These are phyloP conservation scores for Microcyclosporella mali DNA, from an alignment of 2,329 filamentous ascomycete species.

Conservation along the genomic window DNA sequence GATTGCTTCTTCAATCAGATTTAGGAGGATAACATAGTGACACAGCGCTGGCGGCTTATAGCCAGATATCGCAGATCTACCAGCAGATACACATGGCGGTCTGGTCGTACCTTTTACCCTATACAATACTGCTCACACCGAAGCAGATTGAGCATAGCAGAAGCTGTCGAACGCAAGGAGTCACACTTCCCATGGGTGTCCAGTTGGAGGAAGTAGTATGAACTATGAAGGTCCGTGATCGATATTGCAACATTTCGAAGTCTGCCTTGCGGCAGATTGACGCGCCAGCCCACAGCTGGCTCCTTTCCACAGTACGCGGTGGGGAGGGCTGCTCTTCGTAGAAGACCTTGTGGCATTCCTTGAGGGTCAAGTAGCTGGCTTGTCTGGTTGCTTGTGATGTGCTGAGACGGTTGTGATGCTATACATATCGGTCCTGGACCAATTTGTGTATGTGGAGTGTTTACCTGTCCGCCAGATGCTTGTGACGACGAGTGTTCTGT, in stretches of 20 bases:
- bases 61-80: no score
- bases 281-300: slow-evolving; percentile 26
- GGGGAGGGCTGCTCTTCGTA: slow-evolving; percentile 24
- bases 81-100: no score
- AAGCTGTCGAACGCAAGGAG: slow-evolving; percentile 21
- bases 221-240: slow-evolving; percentile 30
- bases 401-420: not conserved
- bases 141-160: no score
- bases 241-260: slow-evolving; percentile 20
- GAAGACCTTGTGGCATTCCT: slow-evolving; percentile 24
- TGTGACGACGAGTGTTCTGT: no score
- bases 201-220: slow-evolving; percentile 19
- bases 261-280: slow-evolving; percentile 11
- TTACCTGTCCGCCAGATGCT: no score
- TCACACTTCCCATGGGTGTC: slow-evolving; percentile 25
- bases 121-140: no score
- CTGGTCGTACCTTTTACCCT: no score
- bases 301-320: slow-evolving; percentile 27
- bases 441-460: no score
- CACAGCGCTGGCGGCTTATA: no score
- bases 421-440: no score
- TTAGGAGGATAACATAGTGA: no score
- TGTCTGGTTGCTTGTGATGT: slow-evolving; percentile 20
- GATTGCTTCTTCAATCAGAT: no score
- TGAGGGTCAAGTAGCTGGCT: slow-evolving; percentile 25